A percentile compares a stretch with the other conserved stretches of the same genome.
These are phyloP conservation scores for Pontederia paniculata DNA, from an alignment of 176 grass and related monocot genomes.

Conservation along the genomic window DNA sequence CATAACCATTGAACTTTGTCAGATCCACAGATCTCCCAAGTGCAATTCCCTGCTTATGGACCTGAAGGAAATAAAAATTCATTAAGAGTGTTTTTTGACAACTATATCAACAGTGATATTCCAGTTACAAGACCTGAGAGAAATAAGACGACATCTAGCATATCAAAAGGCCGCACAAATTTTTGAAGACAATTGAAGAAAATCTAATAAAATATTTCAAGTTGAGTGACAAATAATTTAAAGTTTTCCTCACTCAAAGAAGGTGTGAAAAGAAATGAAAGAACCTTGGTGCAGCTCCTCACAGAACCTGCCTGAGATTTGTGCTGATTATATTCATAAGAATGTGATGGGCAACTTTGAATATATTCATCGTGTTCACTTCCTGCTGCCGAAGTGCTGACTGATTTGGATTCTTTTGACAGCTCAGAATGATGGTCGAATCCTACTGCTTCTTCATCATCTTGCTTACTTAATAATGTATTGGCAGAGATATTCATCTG, in stretches of 20 bases:
- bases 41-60: constrained; percentile 87
- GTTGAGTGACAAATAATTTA: too few species aligned
- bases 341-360: constrained; percentile 28
- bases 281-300: constrained; percentile 90
- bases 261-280: too few species aligned
- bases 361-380: constrained; percentile 40
- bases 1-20: constrained; percentile 71
- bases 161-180: too few species aligned
- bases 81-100: too few species aligned
- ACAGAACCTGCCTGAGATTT: constrained; percentile 46
- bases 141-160: too few species aligned
- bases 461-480: constrained; percentile 22
- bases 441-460: constrained; percentile 10
- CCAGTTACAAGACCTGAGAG: too few species aligned
- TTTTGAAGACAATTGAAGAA: too few species aligned
- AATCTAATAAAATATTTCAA: too few species aligned
- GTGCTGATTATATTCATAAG: constrained; percentile 43
- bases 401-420: constrained; percentile 25
- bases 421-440: constrained; percentile 47
- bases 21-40: constrained; percentile 86
- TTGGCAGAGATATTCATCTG: constrained; percentile 32
- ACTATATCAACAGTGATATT: too few species aligned
- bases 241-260: background rate
- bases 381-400: constrained; percentile 39
- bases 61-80: constrained; percentile 25